Evolutionary conservation across 129 eudicot genomes (phyloP).

Genomic region (Oenanthe sinensis): DNA sequence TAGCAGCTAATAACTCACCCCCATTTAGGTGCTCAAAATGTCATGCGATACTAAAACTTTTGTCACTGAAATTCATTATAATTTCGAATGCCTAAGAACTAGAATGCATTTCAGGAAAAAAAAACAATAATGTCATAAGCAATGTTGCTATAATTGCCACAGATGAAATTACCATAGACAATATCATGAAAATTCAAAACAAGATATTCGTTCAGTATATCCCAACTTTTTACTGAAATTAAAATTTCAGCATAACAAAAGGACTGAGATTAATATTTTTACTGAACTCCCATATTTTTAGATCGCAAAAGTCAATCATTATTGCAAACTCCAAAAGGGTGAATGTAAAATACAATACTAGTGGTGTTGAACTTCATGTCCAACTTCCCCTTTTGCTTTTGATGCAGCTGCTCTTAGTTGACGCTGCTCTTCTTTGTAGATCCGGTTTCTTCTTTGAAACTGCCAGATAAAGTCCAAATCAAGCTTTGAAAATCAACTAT

Average conservation of each 20-base stretch:
- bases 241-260: conserved; percentile 16
- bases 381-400: conserved; percentile 61
- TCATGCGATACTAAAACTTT: not conserved
- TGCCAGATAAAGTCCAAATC: conserved; percentile 28
- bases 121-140: conserved; percentile 13
- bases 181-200: conserved; percentile 15
- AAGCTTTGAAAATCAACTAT: no score
- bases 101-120: not conserved
- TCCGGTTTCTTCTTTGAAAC: conserved; percentile 85
- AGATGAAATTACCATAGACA: not conserved
- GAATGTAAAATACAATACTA: conserved; percentile 19
- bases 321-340: conserved; percentile 19
- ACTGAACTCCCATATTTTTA: conserved; percentile 16
- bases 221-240: not conserved
- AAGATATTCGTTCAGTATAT: conserved; percentile 15
- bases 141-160: not conserved
- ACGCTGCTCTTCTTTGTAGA: conserved; percentile 96
- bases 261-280: conserved; percentile 14
- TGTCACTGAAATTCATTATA: not conserved
- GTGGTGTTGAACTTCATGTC: conserved; percentile 46
- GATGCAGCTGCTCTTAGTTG: conserved; percentile 86
- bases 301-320: conserved; percentile 42
- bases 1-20: not conserved
- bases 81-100: not conserved
- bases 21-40: not conserved